Percentiles rank a stretch among this genome's conserved stretches.
Conservation (phyloP, 2,329 filamentous ascomycete species). For the Diaporthe australafricana region DNA sequence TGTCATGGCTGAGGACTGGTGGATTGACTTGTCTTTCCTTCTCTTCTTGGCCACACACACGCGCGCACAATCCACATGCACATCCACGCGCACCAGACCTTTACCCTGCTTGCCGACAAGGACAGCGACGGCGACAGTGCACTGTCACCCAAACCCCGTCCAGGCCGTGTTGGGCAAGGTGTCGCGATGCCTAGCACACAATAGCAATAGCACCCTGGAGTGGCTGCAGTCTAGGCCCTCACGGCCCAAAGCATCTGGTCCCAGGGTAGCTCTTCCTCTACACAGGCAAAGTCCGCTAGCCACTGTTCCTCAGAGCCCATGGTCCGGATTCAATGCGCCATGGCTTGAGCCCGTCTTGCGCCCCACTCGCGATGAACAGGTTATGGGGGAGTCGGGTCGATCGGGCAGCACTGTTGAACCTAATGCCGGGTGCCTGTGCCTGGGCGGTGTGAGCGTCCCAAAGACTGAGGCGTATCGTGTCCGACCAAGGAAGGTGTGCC, state of each 20-base stretch:
- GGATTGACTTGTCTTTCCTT: neutral
- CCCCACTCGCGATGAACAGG: neutral
- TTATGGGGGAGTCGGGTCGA: neutral
- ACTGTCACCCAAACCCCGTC: neutral
- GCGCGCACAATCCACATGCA: neutral
- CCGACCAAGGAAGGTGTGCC: neutral
- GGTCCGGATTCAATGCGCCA: neutral
- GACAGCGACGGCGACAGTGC: neutral
- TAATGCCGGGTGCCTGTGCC: neutral
- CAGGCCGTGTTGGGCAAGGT: slow-evolving; percentile 5
- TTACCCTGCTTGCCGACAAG: too few species aligned
- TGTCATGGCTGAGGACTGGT: neutral
- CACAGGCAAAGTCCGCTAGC: neutral
- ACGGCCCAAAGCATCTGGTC: slow-evolving; percentile 12
- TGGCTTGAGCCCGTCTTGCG: neutral
- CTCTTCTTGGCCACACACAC: too few species aligned
- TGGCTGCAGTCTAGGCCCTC: slow-evolving; percentile 21
- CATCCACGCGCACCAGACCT: too few species aligned
- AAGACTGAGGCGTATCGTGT: neutral
- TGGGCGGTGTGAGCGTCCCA: neutral
- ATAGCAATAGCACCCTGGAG: neutral
- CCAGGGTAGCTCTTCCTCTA: neutral
- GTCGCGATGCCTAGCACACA: neutral
- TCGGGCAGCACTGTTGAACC: neutral
- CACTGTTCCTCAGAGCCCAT: neutral